phyloP scores from a whole-genome alignment of 1,139 yeast genomes.

The Hanseniaspora uvarum region DNA sequence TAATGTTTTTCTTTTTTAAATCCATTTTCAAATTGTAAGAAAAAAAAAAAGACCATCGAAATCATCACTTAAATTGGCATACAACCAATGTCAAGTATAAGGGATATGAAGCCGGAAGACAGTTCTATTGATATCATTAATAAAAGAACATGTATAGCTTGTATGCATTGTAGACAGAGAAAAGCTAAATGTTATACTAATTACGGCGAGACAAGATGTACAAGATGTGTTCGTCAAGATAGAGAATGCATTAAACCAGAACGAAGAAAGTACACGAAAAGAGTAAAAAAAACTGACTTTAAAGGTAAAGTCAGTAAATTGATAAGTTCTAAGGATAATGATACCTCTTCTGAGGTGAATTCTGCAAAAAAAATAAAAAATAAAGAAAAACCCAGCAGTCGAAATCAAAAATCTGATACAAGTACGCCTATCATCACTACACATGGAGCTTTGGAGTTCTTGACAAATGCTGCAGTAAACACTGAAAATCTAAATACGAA shows the following conservation, averaged over 20 bases:
- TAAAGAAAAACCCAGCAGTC: neutral
- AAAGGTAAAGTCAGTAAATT: neutral
- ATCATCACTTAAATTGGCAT: neutral
- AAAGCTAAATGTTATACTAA: constrained; percentile 83
- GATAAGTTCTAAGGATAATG: neutral
- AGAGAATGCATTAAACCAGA: constrained; percentile 71
- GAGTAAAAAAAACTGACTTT: constrained; percentile 17
- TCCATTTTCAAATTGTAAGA: too few species aligned
- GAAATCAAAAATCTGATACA: constrained; percentile 23
- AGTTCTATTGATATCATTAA: neutral
- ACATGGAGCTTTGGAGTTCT: constrained; percentile 57
- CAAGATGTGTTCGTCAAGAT: constrained; percentile 69
- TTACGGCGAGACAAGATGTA: constrained; percentile 64
- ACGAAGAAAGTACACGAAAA: constrained; percentile 31
- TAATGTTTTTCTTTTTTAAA: too few species aligned
- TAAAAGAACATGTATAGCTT: constrained; percentile 65
- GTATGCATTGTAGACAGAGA: constrained; percentile 69
- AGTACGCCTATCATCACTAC: constrained; percentile 35
- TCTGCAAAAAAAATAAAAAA: neutral
- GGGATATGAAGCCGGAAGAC: neutral
- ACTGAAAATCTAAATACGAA: constrained; percentile 22
- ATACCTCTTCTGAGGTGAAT: neutral
- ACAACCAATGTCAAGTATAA: neutral
- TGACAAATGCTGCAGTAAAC: constrained; percentile 65
- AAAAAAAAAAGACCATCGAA: neutral